phyloP scores from a whole-genome alignment of 257 asterid species.

The Solanum peruvianum region DNA sequence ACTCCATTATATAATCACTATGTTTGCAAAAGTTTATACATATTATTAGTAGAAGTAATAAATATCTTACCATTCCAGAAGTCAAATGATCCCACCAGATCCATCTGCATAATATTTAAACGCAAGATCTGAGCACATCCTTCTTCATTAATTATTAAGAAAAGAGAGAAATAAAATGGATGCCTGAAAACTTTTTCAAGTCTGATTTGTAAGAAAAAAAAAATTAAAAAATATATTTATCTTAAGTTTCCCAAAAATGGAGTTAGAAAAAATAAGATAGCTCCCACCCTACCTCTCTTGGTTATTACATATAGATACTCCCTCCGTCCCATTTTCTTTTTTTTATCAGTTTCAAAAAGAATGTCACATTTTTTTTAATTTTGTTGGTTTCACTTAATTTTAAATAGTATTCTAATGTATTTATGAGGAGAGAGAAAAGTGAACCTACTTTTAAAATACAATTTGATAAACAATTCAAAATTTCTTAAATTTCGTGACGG shows the following conservation, averaged over 20 bases:
- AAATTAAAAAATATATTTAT: too few relatives aligned
- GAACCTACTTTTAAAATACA: accelerated
- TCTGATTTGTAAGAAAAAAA: not conserved
- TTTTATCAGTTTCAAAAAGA: too few relatives aligned
- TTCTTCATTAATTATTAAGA: too few relatives aligned
- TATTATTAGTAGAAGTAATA: too few relatives aligned
- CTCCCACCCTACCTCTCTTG: not conserved
- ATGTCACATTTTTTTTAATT: too few relatives aligned
- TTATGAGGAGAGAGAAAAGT: too few relatives aligned
- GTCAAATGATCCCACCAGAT: conserved; percentile 20
- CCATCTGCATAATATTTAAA: conserved; percentile 25
- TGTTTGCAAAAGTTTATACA: not conserved
- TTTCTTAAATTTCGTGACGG: too few relatives aligned
- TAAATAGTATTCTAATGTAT: too few relatives aligned
- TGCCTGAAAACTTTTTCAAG: not conserved
- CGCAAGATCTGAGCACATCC: not conserved
- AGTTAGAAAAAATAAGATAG: not conserved
- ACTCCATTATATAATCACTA: not conserved
- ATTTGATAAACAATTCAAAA: too few relatives aligned
- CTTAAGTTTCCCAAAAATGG: not conserved
- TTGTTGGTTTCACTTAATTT: too few relatives aligned
- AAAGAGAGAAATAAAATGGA: not conserved
- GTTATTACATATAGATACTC: too few relatives aligned
- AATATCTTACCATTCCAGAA: conserved; percentile 28
- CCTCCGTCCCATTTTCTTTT: too few relatives aligned